Evolutionary conservation across 2,329 filamentous ascomycete species (phyloP).

Genomic region (Cordyceps farinosa): DNA sequence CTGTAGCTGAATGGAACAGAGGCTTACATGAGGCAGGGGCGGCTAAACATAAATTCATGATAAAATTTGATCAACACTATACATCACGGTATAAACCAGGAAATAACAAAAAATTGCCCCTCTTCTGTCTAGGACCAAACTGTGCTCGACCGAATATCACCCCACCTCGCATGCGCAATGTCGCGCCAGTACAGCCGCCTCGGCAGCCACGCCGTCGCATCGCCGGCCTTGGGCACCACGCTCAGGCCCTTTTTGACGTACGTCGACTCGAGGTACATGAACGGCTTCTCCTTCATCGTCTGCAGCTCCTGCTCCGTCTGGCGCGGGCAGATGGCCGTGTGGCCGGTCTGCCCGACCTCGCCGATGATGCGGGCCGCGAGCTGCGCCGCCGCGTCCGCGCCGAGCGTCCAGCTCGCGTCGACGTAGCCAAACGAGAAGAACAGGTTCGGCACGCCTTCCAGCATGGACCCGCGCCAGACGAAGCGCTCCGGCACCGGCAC

Average conservation of each 20-base stretch:
- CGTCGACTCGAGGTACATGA: slow-evolving; percentile 6
- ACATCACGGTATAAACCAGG: too few species aligned
- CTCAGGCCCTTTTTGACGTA: slow-evolving; percentile 2
- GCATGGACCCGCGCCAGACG: slow-evolving; percentile 62
- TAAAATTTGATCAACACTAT: too few species aligned
- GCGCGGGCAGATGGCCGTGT: slow-evolving; percentile 21
- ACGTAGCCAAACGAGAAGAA: slow-evolving; percentile 62
- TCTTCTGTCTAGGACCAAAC: neutral
- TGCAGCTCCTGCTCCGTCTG: neutral
- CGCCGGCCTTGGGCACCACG: slow-evolving; percentile 8
- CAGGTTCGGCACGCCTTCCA: slow-evolving; percentile 63
- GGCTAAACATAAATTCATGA: too few species aligned
- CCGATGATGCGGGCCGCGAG: slow-evolving; percentile 49
- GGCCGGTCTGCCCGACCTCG: slow-evolving; percentile 43
- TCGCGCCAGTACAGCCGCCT: slow-evolving; percentile 2
- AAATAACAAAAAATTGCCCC: too few species aligned
- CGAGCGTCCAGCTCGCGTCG: slow-evolving; percentile 64
- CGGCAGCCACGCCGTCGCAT: slow-evolving; percentile 3
- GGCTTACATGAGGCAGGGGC: too few species aligned
- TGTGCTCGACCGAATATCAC: slow-evolving; percentile 9
- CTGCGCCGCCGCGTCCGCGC: slow-evolving; percentile 52
- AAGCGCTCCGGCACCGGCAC: slow-evolving; percentile 49
- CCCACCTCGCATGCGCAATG: slow-evolving; percentile 5
- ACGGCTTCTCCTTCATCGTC: neutral
- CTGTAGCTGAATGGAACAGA: neutral